Conservation (phyloP, 2,329 filamentous ascomycete genomes). For the Trichoderma atrobrunneum region DNA sequence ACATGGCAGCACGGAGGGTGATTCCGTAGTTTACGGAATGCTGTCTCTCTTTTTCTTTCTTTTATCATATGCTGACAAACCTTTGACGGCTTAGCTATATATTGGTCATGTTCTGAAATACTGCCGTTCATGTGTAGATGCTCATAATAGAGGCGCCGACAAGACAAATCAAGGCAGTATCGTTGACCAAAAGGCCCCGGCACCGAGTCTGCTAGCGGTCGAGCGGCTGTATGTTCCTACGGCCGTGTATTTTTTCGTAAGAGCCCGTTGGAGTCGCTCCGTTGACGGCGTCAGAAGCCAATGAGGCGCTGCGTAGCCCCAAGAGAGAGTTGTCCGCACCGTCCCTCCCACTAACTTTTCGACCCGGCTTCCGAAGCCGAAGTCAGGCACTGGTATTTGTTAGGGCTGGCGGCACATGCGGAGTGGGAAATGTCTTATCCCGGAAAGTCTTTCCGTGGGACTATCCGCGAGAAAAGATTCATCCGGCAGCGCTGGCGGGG, state of each 20-base stretch:
- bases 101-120: neutral
- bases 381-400: neutral
- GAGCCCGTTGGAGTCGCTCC: neutral
- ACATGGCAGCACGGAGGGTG: neutral
- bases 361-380: conserved; percentile 14
- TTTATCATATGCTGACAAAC: neutral
- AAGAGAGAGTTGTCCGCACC: neutral
- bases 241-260: conserved; percentile 4
- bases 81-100: neutral
- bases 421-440: conserved; percentile 9
- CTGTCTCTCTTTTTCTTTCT: neutral
- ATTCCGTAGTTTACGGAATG: neutral
- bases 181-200: neutral
- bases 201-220: neutral
- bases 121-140: neutral
- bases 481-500: conserved; percentile 2
- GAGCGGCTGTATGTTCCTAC: neutral
- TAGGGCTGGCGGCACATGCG: neutral
- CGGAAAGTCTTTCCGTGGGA: neutral
- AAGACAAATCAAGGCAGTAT: neutral
- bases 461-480: conserved; percentile 1
- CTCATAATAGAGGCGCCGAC: neutral
- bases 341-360: neutral
- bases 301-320: neutral
- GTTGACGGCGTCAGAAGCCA: neutral